These are phyloP conservation scores for Dentiscutata heterogama DNA, from an alignment of 371 early-diverging fungal species.

Conservation along the genomic window DNA sequence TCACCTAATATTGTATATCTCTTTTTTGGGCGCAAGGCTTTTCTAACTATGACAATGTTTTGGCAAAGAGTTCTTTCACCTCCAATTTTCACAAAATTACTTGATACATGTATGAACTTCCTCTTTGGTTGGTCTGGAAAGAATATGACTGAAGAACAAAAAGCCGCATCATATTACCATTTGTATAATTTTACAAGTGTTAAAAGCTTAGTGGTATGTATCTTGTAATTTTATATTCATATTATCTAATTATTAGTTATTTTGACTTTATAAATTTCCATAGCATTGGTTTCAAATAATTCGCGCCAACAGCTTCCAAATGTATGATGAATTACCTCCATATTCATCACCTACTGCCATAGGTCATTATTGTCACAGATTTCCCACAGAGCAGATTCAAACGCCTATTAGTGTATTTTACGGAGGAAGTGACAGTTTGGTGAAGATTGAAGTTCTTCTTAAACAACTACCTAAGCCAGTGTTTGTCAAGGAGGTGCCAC, in stretches of 20 bases:
- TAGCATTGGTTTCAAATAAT: constrained; percentile 97
- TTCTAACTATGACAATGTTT: constrained; percentile 84
- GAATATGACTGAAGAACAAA: constrained; percentile 80
- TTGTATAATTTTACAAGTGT: constrained; percentile 92
- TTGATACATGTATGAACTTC: constrained; percentile 79
- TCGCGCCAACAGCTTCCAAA: constrained; percentile 86
- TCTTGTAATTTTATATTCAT: constrained; percentile 10
- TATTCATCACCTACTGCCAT: constrained; percentile 61
- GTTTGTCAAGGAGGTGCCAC: constrained; percentile 69
- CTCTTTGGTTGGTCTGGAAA: constrained; percentile 89
- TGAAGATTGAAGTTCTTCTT: constrained; percentile 74
- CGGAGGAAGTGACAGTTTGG: constrained; percentile 88
- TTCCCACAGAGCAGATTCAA: constrained; percentile 86
- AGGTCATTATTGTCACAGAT: constrained; percentile 67
- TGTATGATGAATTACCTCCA: constrained; percentile 91
- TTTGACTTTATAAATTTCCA: constrained; percentile 23
- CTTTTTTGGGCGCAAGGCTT: constrained; percentile 89
- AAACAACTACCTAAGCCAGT: constrained; percentile 69
- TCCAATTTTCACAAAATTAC: constrained; percentile 77
- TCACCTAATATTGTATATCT: constrained; percentile 92
- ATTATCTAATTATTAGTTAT: constrained; percentile 14
- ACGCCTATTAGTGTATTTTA: constrained; percentile 92
- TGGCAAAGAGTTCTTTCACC: constrained; percentile 88
- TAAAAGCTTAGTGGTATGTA: constrained; percentile 84
- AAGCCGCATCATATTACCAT: constrained; percentile 87